phyloP scores from a whole-genome alignment of 345 rosid species.

The Populus deltoides region DNA sequence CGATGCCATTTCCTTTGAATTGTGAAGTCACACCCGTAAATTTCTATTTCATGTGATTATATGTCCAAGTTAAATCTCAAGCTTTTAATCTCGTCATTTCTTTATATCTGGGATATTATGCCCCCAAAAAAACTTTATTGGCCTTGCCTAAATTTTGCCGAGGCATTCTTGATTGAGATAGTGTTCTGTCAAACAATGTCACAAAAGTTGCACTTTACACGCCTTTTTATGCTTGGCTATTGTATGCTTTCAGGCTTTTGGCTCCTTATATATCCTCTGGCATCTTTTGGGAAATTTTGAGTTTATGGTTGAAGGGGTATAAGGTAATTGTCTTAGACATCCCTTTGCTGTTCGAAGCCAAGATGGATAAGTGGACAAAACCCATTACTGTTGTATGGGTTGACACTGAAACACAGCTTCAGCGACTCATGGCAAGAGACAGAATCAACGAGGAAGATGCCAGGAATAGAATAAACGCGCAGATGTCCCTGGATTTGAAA shows the following conservation, averaged over 20 bases:
- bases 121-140: neutral
- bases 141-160: neutral
- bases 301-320: constrained; percentile 68
- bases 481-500: constrained; percentile 72
- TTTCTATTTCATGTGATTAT: neutral
- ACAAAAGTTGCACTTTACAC: neutral
- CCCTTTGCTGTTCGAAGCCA: constrained; percentile 79
- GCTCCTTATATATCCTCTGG: constrained; percentile 82
- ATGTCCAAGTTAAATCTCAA: neutral
- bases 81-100: neutral
- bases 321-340: constrained; percentile 75
- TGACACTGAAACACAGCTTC: constrained; percentile 68
- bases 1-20: constrained; percentile 1
- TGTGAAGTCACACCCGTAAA: neutral
- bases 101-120: neutral
- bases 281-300: constrained; percentile 56
- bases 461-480: constrained; percentile 70
- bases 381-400: constrained; percentile 77
- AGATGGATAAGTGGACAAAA: constrained; percentile 83
- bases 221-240: neutral
- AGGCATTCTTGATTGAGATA: neutral
- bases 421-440: constrained; percentile 72
- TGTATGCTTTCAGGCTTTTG: constrained; percentile 48
- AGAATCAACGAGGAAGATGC: constrained; percentile 63
- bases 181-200: neutral